These are phyloP conservation scores for Colletotrichum sublineola DNA, from an alignment of 2,329 filamentous ascomycete genomes.

Conservation along the genomic window DNA sequence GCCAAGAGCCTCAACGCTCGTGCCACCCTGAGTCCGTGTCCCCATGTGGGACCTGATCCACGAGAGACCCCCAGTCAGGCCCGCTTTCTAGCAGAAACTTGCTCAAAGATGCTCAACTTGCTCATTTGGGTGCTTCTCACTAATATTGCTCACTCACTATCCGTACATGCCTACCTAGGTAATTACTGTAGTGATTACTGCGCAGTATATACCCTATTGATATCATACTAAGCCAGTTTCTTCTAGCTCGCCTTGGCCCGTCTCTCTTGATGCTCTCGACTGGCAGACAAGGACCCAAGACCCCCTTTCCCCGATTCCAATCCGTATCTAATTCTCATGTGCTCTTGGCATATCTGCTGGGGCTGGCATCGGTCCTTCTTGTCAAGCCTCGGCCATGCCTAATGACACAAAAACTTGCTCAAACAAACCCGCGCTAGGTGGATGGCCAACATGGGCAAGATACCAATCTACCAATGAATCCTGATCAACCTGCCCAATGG, in stretches of 20 bases:
- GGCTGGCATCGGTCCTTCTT: neutral
- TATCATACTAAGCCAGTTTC: neutral
- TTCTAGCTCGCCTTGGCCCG: neutral
- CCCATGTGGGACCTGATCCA: neutral
- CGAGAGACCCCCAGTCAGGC: neutral
- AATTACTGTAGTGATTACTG: too few relatives aligned
- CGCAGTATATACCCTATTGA: too few relatives aligned
- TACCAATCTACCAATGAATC: neutral
- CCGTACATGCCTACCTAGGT: neutral
- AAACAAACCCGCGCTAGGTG: constrained; percentile 11
- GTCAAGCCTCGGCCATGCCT: constrained; percentile 10
- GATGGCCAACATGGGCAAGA: constrained; percentile 5
- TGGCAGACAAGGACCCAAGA: neutral
- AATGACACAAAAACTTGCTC: constrained; percentile 32
- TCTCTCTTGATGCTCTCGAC: neutral
- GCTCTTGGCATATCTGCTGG: too few relatives aligned
- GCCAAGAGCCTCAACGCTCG: constrained; percentile 24
- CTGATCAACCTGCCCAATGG: neutral
- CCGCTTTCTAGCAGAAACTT: constrained; percentile 48
- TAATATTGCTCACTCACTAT: neutral
- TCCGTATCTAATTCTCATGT: neutral
- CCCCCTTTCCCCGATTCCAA: neutral
- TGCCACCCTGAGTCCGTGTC: constrained; percentile 6
- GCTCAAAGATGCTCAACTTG: constrained; percentile 55
- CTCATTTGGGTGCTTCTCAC: constrained; percentile 14